A percentile compares a stretch with the other conserved stretches of the same genome.
These are phyloP conservation scores for Phytopythium kandeliae DNA, from an alignment of 352 stramenopile species.

Conservation along the genomic window DNA sequence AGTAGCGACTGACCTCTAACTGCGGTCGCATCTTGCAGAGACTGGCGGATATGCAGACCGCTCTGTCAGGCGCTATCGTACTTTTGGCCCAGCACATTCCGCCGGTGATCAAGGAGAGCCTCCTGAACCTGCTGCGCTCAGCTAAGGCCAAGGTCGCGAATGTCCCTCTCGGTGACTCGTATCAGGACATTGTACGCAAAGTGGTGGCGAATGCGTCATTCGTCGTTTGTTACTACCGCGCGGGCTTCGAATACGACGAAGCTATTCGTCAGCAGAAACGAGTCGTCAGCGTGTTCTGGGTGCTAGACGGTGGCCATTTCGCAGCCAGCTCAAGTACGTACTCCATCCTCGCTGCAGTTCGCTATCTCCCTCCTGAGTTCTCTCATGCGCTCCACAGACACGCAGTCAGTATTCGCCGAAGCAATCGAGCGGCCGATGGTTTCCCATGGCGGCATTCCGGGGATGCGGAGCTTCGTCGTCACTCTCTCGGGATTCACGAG, in stretches of 20 bases:
- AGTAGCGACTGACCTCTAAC: not conserved
- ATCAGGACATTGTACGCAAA: constrained; percentile 71
- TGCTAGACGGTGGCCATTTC: constrained; percentile 36
- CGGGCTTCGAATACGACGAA: constrained; percentile 78
- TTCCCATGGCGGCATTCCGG: constrained; percentile 56
- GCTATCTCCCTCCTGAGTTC: not conserved
- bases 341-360: not conserved
- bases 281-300: constrained; percentile 79
- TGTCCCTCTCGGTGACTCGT: constrained; percentile 62
- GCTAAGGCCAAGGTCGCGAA: constrained; percentile 78
- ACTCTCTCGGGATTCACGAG: constrained; percentile 82
- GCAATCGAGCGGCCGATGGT: constrained; percentile 52
- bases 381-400: constrained; percentile 6
- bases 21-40: constrained; percentile 19
- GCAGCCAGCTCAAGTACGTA: not conserved
- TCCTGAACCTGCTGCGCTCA: constrained; percentile 58
- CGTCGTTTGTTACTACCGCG: constrained; percentile 76
- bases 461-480: constrained; percentile 79
- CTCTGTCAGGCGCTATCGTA: constrained; percentile 53
- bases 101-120: constrained; percentile 46
- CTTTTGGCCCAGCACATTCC: constrained; percentile 75
- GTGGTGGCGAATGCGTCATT: constrained; percentile 76
- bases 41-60: constrained; percentile 44
- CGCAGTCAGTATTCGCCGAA: constrained; percentile 31
- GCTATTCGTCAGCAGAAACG: constrained; percentile 62